Evolutionary conservation across 2,329 filamentous ascomycete genomes (phyloP), one percentile per base, ranked within the genome.

Genomic region (Dendryphion nanum): DNA sequence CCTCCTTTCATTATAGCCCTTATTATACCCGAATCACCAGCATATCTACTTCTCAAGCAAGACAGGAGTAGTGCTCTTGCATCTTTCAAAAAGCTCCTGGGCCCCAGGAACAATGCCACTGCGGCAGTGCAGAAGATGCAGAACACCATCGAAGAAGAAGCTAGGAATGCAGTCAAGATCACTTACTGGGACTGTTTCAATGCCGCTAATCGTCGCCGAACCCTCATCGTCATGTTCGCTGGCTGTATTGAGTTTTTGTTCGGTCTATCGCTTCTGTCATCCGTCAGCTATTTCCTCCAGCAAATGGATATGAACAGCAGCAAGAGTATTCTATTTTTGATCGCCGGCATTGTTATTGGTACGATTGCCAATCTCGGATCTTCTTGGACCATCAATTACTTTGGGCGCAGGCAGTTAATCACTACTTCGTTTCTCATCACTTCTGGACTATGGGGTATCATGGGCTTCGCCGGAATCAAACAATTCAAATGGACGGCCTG

Each of bases 21-120:
- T n/a, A 14, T 70, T 32, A 57, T 76, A 18, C 74, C 73, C 0
- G 74, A 77, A 45, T 73, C 69, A n/a, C 74, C 74, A 0, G 61
- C 71, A 0, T 74, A 67, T 34, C 59, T 75, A 1, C 47, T 76
- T 3, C 64, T 67, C 2, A 66, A 61, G 33, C 61, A 57, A 3
- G 55, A 61, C 7, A 46, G 62, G 4, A 50, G 47, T 1, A 50
- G 69, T 23, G 68, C 71, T 2, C 52, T 72, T 43, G 57, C 59
- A 44, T 68, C 73, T 13, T 69, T 77, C 48, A 65, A 59, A 35
- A 70, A 72, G 38, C 69, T 81, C 40, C 68, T 75, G 44, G 67
- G 68, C 0, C 35, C 51, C 0, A 58, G 57, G 28, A 40, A 51
- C 35, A 30, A 68, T 21, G 61, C 67, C 2, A 45, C 46, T 1